Evolutionary conservation across 2,329 filamentous ascomycete genomes (phyloP).

Genomic region (Sclerotinia trifoliorum): DNA sequence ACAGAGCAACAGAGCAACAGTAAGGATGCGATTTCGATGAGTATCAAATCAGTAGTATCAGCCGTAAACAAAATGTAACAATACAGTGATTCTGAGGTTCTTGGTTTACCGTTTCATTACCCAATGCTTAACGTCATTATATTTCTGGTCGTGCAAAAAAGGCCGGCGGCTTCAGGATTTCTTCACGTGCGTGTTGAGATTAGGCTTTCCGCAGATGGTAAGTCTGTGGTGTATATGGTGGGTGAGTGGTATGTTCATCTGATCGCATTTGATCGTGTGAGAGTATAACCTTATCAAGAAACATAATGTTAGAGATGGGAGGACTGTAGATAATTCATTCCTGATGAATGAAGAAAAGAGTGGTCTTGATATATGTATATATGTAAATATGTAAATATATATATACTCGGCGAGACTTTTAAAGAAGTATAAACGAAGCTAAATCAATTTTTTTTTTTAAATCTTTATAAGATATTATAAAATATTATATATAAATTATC

Average conservation of each 20-base stretch:
- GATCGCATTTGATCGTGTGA: not conserved
- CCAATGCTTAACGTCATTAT: not conserved
- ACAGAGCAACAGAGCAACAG: no score
- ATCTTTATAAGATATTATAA: no score
- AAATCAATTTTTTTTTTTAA: no score
- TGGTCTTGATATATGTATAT: not conserved
- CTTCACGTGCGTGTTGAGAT: not conserved
- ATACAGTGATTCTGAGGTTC: not conserved
- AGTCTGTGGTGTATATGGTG: not conserved
- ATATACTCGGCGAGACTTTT: no score
- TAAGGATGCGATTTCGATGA: not conserved
- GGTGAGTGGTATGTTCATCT: not conserved
- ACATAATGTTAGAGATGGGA: not conserved
- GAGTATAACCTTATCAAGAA: not conserved
- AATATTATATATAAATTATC: no score
- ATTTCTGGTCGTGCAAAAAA: not conserved
- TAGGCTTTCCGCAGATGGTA: not conserved
- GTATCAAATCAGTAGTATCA: no score
- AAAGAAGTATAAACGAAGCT: no score
- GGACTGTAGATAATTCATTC: not conserved
- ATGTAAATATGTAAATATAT: accelerated
- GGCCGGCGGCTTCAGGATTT: not conserved
- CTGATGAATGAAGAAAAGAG: not conserved
- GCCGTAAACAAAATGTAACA: not conserved
- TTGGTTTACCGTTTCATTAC: not conserved